Conservation (phyloP, 2,329 filamentous ascomycete species). For the Alternaria brassicicola region DNA sequence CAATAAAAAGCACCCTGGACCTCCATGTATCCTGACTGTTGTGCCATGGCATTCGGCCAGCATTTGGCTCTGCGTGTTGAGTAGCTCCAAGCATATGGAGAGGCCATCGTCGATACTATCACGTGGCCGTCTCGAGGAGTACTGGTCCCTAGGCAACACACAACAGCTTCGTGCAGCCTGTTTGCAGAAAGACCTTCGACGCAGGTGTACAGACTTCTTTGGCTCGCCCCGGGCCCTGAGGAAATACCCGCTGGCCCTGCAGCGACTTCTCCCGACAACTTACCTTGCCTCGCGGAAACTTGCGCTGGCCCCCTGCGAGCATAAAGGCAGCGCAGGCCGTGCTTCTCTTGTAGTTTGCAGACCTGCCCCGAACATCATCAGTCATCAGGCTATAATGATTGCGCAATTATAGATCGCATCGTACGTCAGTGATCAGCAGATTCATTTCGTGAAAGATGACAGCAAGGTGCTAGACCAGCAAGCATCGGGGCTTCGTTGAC, state of each 20-base stretch:
- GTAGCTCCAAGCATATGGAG: neutral
- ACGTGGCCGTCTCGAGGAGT: neutral
- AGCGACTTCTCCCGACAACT: neutral
- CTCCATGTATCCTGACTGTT: neutral
- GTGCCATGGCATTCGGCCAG: neutral
- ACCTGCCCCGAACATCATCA: neutral
- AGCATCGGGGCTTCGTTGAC: constrained; percentile 4
- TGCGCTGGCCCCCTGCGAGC: neutral
- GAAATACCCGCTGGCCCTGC: constrained; percentile 8
- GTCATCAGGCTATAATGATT: neutral
- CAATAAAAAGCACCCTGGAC: neutral
- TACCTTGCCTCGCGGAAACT: neutral
- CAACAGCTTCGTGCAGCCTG: neutral
- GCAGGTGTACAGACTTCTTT: neutral
- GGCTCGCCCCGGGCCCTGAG: neutral
- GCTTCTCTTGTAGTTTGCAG: neutral
- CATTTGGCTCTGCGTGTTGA: neutral
- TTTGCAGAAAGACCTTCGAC: neutral
- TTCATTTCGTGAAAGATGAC: neutral
- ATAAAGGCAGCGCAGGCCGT: neutral
- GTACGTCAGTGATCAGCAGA: constrained; percentile 12
- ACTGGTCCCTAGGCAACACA: neutral
- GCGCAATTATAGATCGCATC: neutral
- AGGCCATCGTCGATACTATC: neutral
- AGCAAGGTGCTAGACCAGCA: neutral